These are phyloP conservation scores for Paragyromitra xinjiangensis DNA, from an alignment of 495 filamentous ascomycete species.

Conservation along the genomic window DNA sequence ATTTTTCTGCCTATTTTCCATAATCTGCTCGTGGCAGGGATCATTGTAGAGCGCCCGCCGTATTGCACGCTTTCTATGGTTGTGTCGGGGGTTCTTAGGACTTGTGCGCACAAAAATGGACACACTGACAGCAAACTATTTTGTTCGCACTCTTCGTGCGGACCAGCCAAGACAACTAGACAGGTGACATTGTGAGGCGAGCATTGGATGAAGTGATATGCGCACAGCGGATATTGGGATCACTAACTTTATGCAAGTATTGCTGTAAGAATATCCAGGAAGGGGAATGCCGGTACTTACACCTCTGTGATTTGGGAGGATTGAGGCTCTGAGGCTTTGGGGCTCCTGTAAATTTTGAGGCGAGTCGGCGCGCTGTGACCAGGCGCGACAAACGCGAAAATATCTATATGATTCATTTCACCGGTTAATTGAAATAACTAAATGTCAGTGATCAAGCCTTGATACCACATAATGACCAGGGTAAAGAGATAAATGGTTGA, in stretches of 20 bases:
- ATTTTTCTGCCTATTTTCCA: constrained; percentile 21
- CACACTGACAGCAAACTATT: constrained; percentile 24
- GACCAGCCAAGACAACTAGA: constrained; percentile 23
- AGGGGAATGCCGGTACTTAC: constrained; percentile 4
- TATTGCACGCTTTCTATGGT: not conserved
- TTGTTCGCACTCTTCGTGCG: constrained; percentile 38
- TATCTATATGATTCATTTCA: constrained; percentile 14
- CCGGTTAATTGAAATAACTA: not conserved
- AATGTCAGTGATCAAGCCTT: not conserved
- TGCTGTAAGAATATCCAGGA: not conserved
- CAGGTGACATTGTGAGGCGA: constrained; percentile 28
- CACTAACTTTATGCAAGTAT: constrained; percentile 20
- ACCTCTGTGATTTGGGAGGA: not conserved
- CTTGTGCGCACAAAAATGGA: constrained; percentile 26
- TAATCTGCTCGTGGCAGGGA: not conserved
- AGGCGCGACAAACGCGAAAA: constrained; percentile 2
- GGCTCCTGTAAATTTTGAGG: not conserved
- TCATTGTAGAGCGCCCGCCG: not conserved
- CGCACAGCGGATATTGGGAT: constrained; percentile 3
- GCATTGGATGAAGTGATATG: not conserved
- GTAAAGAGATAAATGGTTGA: not conserved
- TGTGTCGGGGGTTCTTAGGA: not conserved
- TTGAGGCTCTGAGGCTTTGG: constrained; percentile 5
- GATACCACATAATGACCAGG: not conserved
- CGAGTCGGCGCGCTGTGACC: constrained; percentile 9